Conservation (phyloP, 2,329 filamentous ascomycete species). For the Lachnellula occidentalis region DNA sequence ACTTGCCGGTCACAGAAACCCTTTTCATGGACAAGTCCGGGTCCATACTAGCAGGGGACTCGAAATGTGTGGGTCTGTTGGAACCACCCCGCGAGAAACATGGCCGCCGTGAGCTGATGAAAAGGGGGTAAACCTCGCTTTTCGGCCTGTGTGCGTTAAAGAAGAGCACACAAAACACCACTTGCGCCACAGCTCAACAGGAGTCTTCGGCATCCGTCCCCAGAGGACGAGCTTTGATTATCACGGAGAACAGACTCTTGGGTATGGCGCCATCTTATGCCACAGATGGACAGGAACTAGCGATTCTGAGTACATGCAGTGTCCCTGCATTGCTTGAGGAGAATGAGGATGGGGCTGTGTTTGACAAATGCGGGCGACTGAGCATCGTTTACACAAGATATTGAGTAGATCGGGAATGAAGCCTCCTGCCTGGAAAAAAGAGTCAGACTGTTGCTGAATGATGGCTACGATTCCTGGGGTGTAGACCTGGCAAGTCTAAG, state of each 20-base stretch:
- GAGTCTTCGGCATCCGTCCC: neutral
- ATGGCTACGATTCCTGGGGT: too few relatives aligned
- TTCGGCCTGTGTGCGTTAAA: neutral
- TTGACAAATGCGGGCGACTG: conserved; percentile 5
- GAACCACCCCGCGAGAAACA: neutral
- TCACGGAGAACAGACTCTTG: conserved; percentile 7
- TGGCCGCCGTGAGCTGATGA: neutral
- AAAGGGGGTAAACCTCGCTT: neutral
- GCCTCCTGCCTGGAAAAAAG: too few relatives aligned
- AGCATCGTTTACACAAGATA: neutral
- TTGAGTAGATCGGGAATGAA: too few relatives aligned
- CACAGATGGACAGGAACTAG: conserved; percentile 3
- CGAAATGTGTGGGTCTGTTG: neutral
- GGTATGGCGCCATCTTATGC: conserved; percentile 7
- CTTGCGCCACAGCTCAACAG: neutral
- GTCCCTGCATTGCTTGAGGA: conserved; percentile 3
- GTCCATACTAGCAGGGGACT: conserved; percentile 5
- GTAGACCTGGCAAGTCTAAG: too few relatives aligned
- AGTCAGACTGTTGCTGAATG: too few relatives aligned
- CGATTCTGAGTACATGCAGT: conserved; percentile 7
- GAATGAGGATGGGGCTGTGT: conserved; percentile 2
- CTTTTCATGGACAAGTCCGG: conserved; percentile 1
- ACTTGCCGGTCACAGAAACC: neutral
- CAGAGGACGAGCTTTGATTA: conserved; percentile 5
- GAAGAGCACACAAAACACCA: neutral